Base-by-base conservation (phyloP, 805 yeast genomes). In the Nakazawaea ishiwadae region DNA sequence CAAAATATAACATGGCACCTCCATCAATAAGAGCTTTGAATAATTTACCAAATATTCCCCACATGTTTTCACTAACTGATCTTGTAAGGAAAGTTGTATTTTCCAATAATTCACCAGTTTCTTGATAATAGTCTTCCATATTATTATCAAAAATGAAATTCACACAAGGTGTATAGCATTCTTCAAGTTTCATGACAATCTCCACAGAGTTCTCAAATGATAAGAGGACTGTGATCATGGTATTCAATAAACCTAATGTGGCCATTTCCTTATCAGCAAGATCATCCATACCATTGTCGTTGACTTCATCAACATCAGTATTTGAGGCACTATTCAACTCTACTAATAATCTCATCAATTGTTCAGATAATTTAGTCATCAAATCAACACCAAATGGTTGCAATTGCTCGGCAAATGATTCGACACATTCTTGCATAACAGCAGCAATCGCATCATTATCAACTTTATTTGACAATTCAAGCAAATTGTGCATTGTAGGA, bases 381-480 rank as follows among this genome's bases (percentile, higher is more conserved):
- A 84, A 62, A 42, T 79, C 81, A 21, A 79, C 74, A 19, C 96
- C 96, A 59, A 88, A 91, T 19, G 99, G 98, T 48, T 90, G 93
- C 51, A 91, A 69, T 60, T 91, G 95, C 49, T 81, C 85, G 4
- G 95, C 74, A 61, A 84, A 93, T 44, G 76, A 78, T 55, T 90
- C 96, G 23, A 91, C 97, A 57, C 93, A 83, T 53, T 90, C 96
- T 67, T 91, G 98, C 83, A 91, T 88, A 5, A 91, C 96, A 18
- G 83, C 84, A 17, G 95, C 79, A 21, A 93, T 73, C 2, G 89
- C 76, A 55, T 93, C 99, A 44, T 84, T 79, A 53, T 91, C 99
- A 49, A 90, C 78, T 44, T 81, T 80, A 54, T 86, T 82, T 4
- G 95, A 81, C 35, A 91, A 63, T 8, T 73, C 75, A 49, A 91